phyloP scores from a whole-genome alignment of 2,329 filamentous ascomycete genomes.

The Cladophialophora bantiana region DNA sequence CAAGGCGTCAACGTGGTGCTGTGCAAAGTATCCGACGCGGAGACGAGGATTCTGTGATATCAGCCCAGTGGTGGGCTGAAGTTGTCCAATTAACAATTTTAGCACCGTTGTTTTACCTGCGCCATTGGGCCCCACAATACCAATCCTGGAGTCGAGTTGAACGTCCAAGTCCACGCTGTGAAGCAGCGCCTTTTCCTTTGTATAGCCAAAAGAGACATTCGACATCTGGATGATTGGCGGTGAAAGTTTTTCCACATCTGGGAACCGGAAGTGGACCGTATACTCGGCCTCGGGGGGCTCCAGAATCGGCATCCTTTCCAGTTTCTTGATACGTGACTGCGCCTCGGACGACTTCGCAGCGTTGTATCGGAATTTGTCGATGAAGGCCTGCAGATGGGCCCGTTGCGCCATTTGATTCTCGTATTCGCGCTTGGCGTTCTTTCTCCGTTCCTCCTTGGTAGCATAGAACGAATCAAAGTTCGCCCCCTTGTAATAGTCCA shows the following conservation, averaged over 20 bases:
- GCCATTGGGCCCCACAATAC: slow-evolving; percentile 98
- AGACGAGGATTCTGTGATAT: slow-evolving; percentile 89
- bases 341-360: slow-evolving; percentile 98
- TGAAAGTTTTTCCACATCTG: slow-evolving; percentile 95
- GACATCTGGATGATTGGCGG: slow-evolving; percentile 98
- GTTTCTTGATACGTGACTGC: slow-evolving; percentile 97
- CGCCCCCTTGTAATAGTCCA: slow-evolving; percentile 98
- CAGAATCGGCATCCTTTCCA: slow-evolving; percentile 94
- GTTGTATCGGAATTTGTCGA: slow-evolving; percentile 99
- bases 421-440: slow-evolving; percentile 95
- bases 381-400: slow-evolving; percentile 94
- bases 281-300: slow-evolving; percentile 92
- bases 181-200: slow-evolving; percentile 77
- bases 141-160: slow-evolving; percentile 96
- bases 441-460: slow-evolving; percentile 94
- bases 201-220: slow-evolving; percentile 89
- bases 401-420: slow-evolving; percentile 97
- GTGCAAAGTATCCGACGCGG: slow-evolving; percentile 94
- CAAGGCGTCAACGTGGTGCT: slow-evolving; percentile 96
- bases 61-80: slow-evolving; percentile 76
- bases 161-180: slow-evolving; percentile 92
- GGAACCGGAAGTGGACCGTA: slow-evolving; percentile 95
- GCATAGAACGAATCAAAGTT: slow-evolving; percentile 98
- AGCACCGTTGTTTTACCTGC: slow-evolving; percentile 98
- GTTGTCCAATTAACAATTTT: slow-evolving; percentile 91